A percentile compares a stretch with the other conserved stretches of the same genome.
Conservation (phyloP, 805 yeast genomes). For the Teunomyces aglyptinius region DNA sequence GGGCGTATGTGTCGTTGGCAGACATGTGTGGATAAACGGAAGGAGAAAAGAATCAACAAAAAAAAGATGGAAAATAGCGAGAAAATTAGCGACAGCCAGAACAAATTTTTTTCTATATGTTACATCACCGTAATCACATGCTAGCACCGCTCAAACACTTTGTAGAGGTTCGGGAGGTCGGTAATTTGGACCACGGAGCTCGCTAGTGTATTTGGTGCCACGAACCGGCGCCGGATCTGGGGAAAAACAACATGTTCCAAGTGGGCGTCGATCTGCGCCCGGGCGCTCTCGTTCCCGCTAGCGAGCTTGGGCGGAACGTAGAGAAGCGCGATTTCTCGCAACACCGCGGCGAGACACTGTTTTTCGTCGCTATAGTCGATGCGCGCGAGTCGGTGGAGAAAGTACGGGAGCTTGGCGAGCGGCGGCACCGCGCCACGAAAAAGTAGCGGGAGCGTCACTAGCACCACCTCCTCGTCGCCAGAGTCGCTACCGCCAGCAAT, state of each 20-base stretch:
- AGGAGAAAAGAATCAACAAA: background rate
- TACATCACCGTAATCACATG: background rate
- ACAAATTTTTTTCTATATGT: background rate
- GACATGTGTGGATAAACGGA: constrained; percentile 5
- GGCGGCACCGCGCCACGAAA: constrained; percentile 63
- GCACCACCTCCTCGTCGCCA: constrained; percentile 21
- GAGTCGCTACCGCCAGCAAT: constrained; percentile 28
- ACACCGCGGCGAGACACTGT: constrained; percentile 62
- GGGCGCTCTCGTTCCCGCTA: no score
- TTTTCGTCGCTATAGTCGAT: constrained; percentile 69
- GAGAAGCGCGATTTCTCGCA: constrained; percentile 67
- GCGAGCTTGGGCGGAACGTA: constrained; percentile 61
- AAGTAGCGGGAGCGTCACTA: constrained; percentile 66
- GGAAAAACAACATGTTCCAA: constrained; percentile 69
- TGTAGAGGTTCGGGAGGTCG: constrained; percentile 84
- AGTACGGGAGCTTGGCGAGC: constrained; percentile 59
- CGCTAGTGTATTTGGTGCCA: constrained; percentile 57
- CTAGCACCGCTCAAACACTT: constrained; percentile 88
- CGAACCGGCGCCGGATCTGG: constrained; percentile 53
- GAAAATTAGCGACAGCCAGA: background rate
- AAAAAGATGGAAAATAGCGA: background rate
- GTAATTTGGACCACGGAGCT: constrained; percentile 79
- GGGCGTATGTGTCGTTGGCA: constrained; percentile 23
- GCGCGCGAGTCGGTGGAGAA: constrained; percentile 55
- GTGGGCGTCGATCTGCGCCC: constrained; percentile 12